Evolutionary conservation across 2,329 filamentous ascomycete genomes (phyloP), one percentile per base, ranked within the genome.

Genomic region (Diaporthe australafricana): DNA sequence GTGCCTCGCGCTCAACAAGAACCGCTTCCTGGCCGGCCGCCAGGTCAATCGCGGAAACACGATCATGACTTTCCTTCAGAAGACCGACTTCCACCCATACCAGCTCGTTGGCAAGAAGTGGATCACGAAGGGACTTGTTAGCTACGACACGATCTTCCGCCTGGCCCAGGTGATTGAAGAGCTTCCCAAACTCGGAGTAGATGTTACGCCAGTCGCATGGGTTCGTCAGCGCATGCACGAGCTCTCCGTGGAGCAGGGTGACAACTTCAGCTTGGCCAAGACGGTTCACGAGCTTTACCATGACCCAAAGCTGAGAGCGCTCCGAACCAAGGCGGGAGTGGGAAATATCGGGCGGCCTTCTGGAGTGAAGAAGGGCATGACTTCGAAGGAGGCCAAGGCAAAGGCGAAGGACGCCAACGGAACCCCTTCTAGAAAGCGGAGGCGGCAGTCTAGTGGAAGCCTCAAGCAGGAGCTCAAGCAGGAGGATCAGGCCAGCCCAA

Each of bases 331-430:
- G 79, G 85, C 87, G 71, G 88, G 88, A 0, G 89, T 86, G 72
- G 87, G 87, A 62, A 89, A 87, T 74, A 89, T 90, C 8, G 88
- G 88, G 9, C 82, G 88, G 0, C 88, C 88, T 0, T 87, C 87
- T 50, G 84, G 83, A 4, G 83, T 84, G 74, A 86, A 83, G 73
- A 73, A 73, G 60, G 72, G 72, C 35, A 72, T 72, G 70, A 53
- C 72, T 17, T 47, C 70, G 1, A 73, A 72, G 56, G 65, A 68
- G 5, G 80, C 81, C 25, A 76, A 76, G 8, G 75, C 76, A 42
- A 77, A 78, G 75, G 71, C 73, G 9, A 74, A 74, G 22, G 82
- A 80, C 71, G 68, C 72, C 6, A 80, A 78, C 70, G 67, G 74
- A 2, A 52, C 38, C 5, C 72, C 66, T 40, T 62, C 35, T 32